A percentile compares a stretch with the other conserved stretches of the same genome.
Conservation (phyloP, 176 grass and related monocot species). For the Ananas comosus region DNA sequence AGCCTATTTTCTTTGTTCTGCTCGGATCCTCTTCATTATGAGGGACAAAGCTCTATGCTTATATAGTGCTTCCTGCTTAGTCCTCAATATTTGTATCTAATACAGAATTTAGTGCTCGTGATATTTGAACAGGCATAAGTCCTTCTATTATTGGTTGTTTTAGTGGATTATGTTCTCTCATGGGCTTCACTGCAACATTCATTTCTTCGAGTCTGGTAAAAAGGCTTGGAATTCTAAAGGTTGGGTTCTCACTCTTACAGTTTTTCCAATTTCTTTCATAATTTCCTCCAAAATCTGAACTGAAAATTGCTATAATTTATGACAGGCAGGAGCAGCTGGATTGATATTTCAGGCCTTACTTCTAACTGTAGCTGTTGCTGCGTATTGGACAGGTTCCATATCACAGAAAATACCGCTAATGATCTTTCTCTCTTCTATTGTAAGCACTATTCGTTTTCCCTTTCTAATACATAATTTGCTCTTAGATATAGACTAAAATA, state of each 20-base stretch:
- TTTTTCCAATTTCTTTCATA: slow-evolving; percentile 4
- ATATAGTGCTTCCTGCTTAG: not conserved
- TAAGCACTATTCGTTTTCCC: slow-evolving; percentile 28
- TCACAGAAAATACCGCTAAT: slow-evolving; percentile 49
- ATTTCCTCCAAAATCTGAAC: not conserved
- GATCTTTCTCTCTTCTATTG: slow-evolving; percentile 80
- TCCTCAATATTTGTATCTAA: slow-evolving; percentile 1
- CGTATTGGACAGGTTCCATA: slow-evolving; percentile 79
- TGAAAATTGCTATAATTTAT: slow-evolving; percentile 14
- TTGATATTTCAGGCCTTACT: slow-evolving; percentile 93
- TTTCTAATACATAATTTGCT: not conserved
- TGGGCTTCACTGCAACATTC: slow-evolving; percentile 92
- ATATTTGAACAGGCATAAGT: slow-evolving; percentile 48
- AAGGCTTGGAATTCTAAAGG: slow-evolving; percentile 64
- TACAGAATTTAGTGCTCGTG: too few species aligned
- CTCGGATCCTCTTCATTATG: too few species aligned
- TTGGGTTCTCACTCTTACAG: slow-evolving; percentile 18
- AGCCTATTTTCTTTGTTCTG: too few species aligned
- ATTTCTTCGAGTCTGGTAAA: slow-evolving; percentile 78
- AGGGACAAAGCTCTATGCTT: too few species aligned
- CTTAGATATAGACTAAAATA: too few species aligned
- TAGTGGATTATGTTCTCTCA: slow-evolving; percentile 82
- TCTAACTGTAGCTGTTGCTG: slow-evolving; percentile 51
- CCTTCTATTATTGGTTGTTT: slow-evolving; percentile 88
- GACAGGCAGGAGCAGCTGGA: slow-evolving; percentile 84